A percentile compares a stretch with the other conserved stretches of the same genome.
phyloP scores from a whole-genome alignment of 1,284 basidiomycete species.

The Ganoderma lingzhi region DNA sequence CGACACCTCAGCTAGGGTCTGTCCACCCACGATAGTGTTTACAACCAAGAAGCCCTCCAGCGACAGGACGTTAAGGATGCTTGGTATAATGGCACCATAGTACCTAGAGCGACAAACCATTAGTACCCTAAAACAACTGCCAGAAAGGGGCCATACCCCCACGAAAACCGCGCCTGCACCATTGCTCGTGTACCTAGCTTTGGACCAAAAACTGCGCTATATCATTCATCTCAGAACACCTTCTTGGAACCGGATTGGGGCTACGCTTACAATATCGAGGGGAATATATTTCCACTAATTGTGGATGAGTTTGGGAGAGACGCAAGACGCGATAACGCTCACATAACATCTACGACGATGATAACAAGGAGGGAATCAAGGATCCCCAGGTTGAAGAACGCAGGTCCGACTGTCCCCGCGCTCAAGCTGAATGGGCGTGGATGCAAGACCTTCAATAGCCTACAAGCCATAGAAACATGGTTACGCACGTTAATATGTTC shows the following conservation, averaged over 20 bases:
- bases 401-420: slow-evolving; percentile 66
- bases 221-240: background rate
- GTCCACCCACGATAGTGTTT: slow-evolving; percentile 79
- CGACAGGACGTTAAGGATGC: slow-evolving; percentile 67
- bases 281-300: slow-evolving; percentile 39
- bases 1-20: slow-evolving; percentile 71
- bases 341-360: slow-evolving; percentile 64
- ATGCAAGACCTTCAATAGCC: background rate
- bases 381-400: slow-evolving; percentile 63
- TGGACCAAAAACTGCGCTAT: slow-evolving; percentile 63
- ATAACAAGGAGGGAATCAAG: slow-evolving; percentile 60
- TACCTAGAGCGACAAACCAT: slow-evolving; percentile 50
- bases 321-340: slow-evolving; percentile 34
- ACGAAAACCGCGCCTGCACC: slow-evolving; percentile 66
- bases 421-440: slow-evolving; percentile 47
- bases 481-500: slow-evolving; percentile 61
- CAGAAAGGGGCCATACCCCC: slow-evolving; percentile 45
- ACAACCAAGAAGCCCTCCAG: slow-evolving; percentile 77
- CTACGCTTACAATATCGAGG: slow-evolving; percentile 62
- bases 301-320: slow-evolving; percentile 15
- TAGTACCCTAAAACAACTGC: background rate
- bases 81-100: slow-evolving; percentile 68
- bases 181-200: slow-evolving; percentile 69
- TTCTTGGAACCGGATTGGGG: background rate
- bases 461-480: background rate